Conservation (phyloP, 179 eudicot species). For the Amaranthus tricolor region DNA sequence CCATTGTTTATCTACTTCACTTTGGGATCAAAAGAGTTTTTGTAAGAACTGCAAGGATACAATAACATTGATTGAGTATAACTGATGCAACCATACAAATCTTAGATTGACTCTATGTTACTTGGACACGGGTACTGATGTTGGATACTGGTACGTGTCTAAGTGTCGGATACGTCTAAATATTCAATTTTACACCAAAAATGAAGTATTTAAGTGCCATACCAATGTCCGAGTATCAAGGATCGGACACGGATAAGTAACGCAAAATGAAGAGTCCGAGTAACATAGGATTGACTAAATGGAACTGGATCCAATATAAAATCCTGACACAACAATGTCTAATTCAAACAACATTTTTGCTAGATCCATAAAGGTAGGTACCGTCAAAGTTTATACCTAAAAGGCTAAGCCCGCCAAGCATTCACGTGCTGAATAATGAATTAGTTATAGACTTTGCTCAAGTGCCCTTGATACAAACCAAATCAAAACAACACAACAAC, state of each 20-base stretch:
- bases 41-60: constrained; percentile 11
- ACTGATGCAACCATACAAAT: neutral
- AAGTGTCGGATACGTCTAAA: too few relatives aligned
- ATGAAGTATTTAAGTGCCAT: too few relatives aligned
- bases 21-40: neutral
- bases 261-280: too few relatives aligned
- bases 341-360: neutral
- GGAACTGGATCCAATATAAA: neutral
- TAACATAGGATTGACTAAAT: neutral
- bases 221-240: too few relatives aligned
- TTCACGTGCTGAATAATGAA: neutral
- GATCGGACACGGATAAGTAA: too few relatives aligned
- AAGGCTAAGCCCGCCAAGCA: neutral
- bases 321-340: neutral
- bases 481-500: too few relatives aligned
- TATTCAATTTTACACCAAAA: too few relatives aligned
- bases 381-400: neutral
- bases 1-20: constrained; percentile 28
- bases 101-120: too few relatives aligned
- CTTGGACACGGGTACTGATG: too few relatives aligned
- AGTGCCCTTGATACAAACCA: neutral
- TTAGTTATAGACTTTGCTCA: neutral
- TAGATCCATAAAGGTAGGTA: neutral
- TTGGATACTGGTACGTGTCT: too few relatives aligned
- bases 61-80: neutral